phyloP scores from a whole-genome alignment of 2,329 filamentous ascomycete genomes.

The Calonectria leucothoes region DNA sequence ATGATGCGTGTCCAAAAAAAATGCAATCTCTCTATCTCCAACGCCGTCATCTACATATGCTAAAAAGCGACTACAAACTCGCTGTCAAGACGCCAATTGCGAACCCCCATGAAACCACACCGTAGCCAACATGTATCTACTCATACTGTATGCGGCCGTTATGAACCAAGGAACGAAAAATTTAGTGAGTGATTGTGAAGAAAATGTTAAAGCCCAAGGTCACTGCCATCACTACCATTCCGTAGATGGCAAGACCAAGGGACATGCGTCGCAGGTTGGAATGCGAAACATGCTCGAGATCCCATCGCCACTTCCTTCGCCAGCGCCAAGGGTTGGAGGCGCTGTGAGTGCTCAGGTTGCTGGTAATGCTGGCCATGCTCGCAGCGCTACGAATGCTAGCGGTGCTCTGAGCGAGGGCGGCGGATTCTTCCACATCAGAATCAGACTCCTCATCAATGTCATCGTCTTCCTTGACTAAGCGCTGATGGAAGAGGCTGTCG shows the following conservation, averaged over 20 bases:
- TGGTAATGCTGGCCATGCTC: constrained; percentile 52
- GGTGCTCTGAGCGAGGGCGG: constrained; percentile 57
- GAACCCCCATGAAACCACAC: constrained; percentile 31
- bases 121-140: constrained; percentile 30
- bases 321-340: constrained; percentile 56
- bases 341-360: constrained; percentile 41
- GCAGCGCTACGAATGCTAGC: constrained; percentile 56
- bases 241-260: constrained; percentile 84
- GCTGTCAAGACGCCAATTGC: constrained; percentile 37
- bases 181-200: constrained; percentile 70
- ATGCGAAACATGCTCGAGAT: constrained; percentile 73
- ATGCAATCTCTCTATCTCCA: constrained; percentile 33
- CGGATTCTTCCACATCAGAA: constrained; percentile 62
- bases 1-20: constrained; percentile 29
- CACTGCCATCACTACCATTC: constrained; percentile 87
- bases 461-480: constrained; percentile 90
- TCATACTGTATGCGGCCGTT: constrained; percentile 34
- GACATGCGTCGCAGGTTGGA: constrained; percentile 77
- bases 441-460: constrained; percentile 73
- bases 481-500: constrained; percentile 86
- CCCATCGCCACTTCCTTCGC: constrained; percentile 69
- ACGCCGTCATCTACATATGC: constrained; percentile 29
- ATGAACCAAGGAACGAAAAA: constrained; percentile 2
- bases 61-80: constrained; percentile 26
- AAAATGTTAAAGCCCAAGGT: constrained; percentile 89